Base-by-base conservation (phyloP, 345 rosid species). In the Triadica sebifera region DNA sequence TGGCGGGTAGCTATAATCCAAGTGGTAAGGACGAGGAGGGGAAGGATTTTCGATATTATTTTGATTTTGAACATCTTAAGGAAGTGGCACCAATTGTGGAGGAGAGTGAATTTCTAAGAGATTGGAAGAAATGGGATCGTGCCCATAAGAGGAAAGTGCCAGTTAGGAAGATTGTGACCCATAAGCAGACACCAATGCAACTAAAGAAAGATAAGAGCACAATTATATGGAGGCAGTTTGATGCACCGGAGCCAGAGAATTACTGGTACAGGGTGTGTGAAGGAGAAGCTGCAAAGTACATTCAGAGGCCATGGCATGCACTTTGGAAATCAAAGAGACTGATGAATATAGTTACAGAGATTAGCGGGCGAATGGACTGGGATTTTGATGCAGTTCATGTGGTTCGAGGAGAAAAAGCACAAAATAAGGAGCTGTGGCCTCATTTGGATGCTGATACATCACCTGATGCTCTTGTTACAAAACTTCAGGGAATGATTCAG, bases 241-340 rank as follows among this genome's bases (percentile, higher is more conserved):
- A 90, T 82, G 84, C 85, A 2, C 91, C 86, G 1, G 99, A 90
- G 82, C 94, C 97, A 0, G 97, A 95, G 45, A 93, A 95, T 74
- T 95, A 93, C 75, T 93, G 96, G 97, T 93, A 91, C 67, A 79
- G 97, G 78, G 98, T 95, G 51, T 95, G 97, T 51, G 99, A 95
- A 83, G 98, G 98, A 57, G 83, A 84, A 77, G 90, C 91, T 0
- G 86, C 96, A 0, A 91, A 90, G 74, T 85, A 83, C 74, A 74
- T 95, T 11, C 86, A 87, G 53, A 85, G 99, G 84, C 98, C 98
- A 0, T 93, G 97, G 97, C 87, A 89, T 9, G 82, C 97, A 0
- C 59, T 91, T 77, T 95, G 97, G 97, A 93, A 95, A 82, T 95
- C 97, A 8, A 95, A 93, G 92, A 89, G 97, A 67, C 75, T 95